Base-by-base conservation (phyloP, 441 rosid species). In the Theobroma grandiflorum region DNA sequence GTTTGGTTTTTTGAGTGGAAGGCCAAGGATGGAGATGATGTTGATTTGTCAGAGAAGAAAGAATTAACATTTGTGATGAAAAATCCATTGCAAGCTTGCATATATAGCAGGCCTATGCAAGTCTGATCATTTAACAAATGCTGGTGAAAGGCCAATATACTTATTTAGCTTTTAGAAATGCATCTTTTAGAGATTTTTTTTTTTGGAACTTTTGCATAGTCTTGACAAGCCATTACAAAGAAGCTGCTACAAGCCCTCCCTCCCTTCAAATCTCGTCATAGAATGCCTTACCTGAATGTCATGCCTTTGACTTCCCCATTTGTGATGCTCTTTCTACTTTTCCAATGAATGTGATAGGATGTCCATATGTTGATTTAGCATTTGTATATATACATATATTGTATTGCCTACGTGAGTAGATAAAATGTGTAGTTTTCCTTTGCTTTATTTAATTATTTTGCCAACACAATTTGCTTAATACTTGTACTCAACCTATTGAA, bases 1-100 rank as follows among this genome's bases (percentile, higher is more conserved):
- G 75, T 84, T 0, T 83, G 86, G 84, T 72, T 16, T 0, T 89
- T 82, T 58, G 62, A 83, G 73, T 87, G 92, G 90, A 86, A 57
- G 26, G 75, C 84, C 1, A 77, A 68, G 0, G 85, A 81, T 35
- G 86, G 89, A 9, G 76, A 79, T 55, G 84, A 40, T 26, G 78
- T 87, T 55, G 91, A 89, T 69, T 40, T 89, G 53, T 38, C 85
- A 8, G 87, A 84, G 83, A 82, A 80, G 76, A 62, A 18, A 16
- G 82, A 81, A 75, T 77, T 83, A 4, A 67, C 83, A 1, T 3
- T 26, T 3, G 76, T 71, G 10, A 85, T 88, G 88, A 83, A 86
- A 78, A 47, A 78, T 76, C 85, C 91, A 8, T 50, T 88, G 68
- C 74, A 78, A 14, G 90, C 82, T 52, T 20, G 14, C 6, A 55